These are phyloP conservation scores for Cubamyces sp. DNA, from an alignment of 768 basidiomycete species.

Conservation along the genomic window DNA sequence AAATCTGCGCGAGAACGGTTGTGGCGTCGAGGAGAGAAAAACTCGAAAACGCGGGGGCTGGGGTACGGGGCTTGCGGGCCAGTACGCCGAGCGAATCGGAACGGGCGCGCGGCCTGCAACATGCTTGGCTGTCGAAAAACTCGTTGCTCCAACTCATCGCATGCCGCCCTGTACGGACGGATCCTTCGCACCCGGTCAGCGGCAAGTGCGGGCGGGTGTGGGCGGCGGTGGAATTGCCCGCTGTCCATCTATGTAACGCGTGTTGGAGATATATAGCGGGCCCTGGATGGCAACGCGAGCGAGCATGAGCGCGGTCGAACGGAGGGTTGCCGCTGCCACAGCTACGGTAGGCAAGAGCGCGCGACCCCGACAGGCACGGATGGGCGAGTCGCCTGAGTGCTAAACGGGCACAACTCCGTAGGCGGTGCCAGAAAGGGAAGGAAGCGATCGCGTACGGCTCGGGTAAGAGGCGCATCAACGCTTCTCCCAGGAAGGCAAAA, in stretches of 20 bases:
- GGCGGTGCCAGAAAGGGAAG: background rate
- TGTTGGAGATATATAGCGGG: background rate
- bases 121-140: too few relatives aligned
- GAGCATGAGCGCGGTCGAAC: too few relatives aligned
- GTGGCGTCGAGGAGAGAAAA: background rate
- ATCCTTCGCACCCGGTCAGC: too few relatives aligned
- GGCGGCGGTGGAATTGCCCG: too few relatives aligned
- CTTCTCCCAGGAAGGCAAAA: constrained; percentile 19
- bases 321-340: background rate
- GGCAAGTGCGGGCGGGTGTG: too few relatives aligned
- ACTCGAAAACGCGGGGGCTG: background rate
- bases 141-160: too few relatives aligned
- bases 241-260: background rate
- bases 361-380: constrained; percentile 9
- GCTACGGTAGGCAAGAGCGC: background rate
- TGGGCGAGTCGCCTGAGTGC: background rate
- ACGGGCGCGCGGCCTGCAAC: too few relatives aligned
- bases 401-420: background rate
- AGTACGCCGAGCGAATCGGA: background rate
- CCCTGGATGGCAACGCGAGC: constrained; percentile 1
- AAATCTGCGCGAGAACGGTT: background rate
- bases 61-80: background rate
- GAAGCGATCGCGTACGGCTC: constrained; percentile 11
- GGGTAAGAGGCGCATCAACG: constrained; percentile 16
- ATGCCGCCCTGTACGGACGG: too few relatives aligned